Evolutionary conservation across 2,329 filamentous ascomycete species (phyloP).

Genomic region (Fusarium tricinctum): DNA sequence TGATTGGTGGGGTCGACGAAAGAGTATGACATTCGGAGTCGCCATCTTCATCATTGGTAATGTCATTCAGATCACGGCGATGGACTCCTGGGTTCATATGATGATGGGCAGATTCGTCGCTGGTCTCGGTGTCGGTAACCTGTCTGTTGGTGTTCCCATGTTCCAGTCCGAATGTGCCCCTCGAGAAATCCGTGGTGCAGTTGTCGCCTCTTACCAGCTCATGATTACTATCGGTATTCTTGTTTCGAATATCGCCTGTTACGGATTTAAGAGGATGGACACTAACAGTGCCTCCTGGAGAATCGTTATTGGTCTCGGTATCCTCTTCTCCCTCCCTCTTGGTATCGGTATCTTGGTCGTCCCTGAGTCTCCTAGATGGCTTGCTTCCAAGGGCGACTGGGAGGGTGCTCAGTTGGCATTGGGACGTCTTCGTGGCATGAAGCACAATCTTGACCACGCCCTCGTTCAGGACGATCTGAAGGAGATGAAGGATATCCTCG

Average conservation of each 20-base stretch:
- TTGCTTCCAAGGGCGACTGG: conserved; percentile 63
- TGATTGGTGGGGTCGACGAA: conserved; percentile 70
- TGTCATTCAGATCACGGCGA: conserved; percentile 74
- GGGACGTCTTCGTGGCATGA: conserved; percentile 66
- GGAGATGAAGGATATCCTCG: conserved; percentile 65
- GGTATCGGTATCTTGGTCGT: conserved; percentile 66
- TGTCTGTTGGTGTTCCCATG: conserved; percentile 76
- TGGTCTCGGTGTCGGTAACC: conserved; percentile 75
- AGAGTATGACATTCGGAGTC: conserved; percentile 66
- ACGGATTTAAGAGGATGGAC: conserved; percentile 61
- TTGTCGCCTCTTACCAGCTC: conserved; percentile 79
- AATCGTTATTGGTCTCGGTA: conserved; percentile 71
- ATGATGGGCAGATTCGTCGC: conserved; percentile 76
- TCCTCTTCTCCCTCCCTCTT: conserved; percentile 66
- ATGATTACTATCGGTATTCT: conserved; percentile 80
- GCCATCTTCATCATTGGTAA: conserved; percentile 74
- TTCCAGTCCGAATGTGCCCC: conserved; percentile 76
- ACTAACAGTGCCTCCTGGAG: conserved; percentile 68
- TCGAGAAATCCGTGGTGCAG: conserved; percentile 72
- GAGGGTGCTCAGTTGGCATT: conserved; percentile 65
- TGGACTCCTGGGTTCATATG: conserved; percentile 72
- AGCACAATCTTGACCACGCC: conserved; percentile 60
- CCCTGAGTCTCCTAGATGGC: conserved; percentile 71
- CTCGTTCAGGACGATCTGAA: conserved; percentile 66
- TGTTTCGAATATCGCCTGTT: conserved; percentile 68